Evolutionary conservation across 1,284 basidiomycete genomes (phyloP).

Genomic region (Pterulicium gracile): DNA sequence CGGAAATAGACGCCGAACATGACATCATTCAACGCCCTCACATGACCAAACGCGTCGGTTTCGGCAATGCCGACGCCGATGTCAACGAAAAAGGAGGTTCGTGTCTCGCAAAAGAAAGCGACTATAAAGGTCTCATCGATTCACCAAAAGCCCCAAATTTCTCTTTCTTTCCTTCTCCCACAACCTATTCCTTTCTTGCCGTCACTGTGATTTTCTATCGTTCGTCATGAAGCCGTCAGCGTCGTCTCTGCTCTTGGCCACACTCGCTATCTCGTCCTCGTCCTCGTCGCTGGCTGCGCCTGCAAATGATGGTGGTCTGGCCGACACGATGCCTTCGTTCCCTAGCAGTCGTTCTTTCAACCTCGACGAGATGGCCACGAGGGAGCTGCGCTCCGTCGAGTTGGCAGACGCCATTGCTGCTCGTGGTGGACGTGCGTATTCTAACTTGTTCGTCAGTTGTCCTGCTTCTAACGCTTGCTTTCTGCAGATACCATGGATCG

Average conservation of each 20-base stretch:
- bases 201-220: no score
- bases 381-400: not conserved
- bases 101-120: no score
- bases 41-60: no score
- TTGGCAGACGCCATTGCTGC: not conserved
- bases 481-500: not conserved
- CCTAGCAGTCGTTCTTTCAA: constrained; percentile 8
- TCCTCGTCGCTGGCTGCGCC: constrained; percentile 31
- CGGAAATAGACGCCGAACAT: no score
- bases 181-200: no score
- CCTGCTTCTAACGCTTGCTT: not conserved
- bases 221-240: constrained; percentile 27
- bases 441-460: not conserved
- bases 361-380: constrained; percentile 4
- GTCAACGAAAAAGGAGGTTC: no score
- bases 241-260: constrained; percentile 31
- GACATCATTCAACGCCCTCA: no score
- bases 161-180: no score
- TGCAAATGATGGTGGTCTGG: constrained; percentile 18
- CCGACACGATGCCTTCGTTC: constrained; percentile 1
- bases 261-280: constrained; percentile 36
- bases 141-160: no score
- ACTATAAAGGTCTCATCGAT: no score
- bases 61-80: no score
- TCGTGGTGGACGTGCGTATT: not conserved